Evolutionary conservation across 306 rosid genomes (phyloP).

Genomic region (Quillaja saponaria): DNA sequence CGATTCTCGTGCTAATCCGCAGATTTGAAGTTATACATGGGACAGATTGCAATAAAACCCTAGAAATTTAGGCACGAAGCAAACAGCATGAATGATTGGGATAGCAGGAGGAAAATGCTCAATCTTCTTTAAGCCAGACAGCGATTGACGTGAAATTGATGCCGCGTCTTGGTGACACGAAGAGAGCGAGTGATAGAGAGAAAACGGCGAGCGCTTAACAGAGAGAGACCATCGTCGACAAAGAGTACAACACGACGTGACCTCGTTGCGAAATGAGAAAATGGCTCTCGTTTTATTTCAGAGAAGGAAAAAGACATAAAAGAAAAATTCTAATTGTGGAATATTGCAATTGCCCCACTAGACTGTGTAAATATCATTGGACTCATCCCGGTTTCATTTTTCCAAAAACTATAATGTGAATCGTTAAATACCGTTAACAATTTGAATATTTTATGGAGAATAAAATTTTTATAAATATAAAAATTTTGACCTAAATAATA

Average conservation of each 20-base stretch:
- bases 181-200: too few relatives aligned
- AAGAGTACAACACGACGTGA: constrained; percentile 7
- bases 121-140: constrained; percentile 13
- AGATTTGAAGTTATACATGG: background rate
- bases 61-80: constrained; percentile 23
- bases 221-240: constrained; percentile 6
- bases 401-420: too few relatives aligned
- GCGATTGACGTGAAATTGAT: constrained; percentile 21
- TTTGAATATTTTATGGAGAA: too few relatives aligned
- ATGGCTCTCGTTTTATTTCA: too few relatives aligned
- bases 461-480: too few relatives aligned
- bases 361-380: too few relatives aligned
- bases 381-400: too few relatives aligned
- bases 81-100: constrained; percentile 7
- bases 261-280: background rate
- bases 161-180: constrained; percentile 30
- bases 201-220: constrained; percentile 10
- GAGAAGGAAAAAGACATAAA: too few relatives aligned
- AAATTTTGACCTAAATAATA: too few relatives aligned
- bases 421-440: too few relatives aligned
- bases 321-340: too few relatives aligned
- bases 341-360: too few relatives aligned
- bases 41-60: constrained; percentile 44
- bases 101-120: background rate
- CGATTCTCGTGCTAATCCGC: constrained; percentile 2